Base-by-base conservation (phyloP, 2,329 filamentous ascomycete genomes). In the Diplodia mutila region DNA sequence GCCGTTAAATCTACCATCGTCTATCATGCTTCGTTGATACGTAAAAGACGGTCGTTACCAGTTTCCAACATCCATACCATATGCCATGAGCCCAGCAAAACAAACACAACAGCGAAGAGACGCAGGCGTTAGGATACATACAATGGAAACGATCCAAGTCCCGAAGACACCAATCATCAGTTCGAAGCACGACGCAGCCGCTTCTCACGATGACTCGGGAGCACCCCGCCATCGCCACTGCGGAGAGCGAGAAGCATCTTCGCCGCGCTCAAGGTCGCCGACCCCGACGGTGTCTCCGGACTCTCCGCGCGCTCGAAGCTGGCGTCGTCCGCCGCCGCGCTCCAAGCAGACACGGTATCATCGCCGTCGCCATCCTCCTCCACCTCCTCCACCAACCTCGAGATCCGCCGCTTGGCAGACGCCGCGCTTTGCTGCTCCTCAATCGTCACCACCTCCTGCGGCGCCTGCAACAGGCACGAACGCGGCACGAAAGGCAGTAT, bases 191-290 rank as follows among this genome's bases (percentile, higher is more conserved):
- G 73, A 65, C 77, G 75, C 67, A 73, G 74, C 25, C 78, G 75
- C 68, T 77, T 78, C 18, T 69, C 65, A 25, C 70, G 72, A 52
- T 72, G 68, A 16, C 27, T 65, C 39, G 16, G 29, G 59, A 32
- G 51, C 61, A 8, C 12, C 8, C 14, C 9, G 18, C 8, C 55
- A 53, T 75, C 75, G 18, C 57, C 71, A 49, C 70, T 69, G 37
- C 72, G 71, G 12, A 81, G 71, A 52, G 73, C 72, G 61, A 80
- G 68, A 67, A 82, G 70, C 61, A 74, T 69, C 69, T 76, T 70
- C 3, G 80, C 80, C 18, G 79, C 80, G 25, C 76, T 74, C 7
- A 78, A 67, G 14, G 80, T 77, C 18, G 8, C 42, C 32, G 49
- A 32, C 34, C 49, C 39, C 14, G n/a, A 54, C 23, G 29, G 29